These are phyloP conservation scores for Colletotrichum incanum DNA, from an alignment of 2,329 filamentous ascomycete species.

Conservation along the genomic window DNA sequence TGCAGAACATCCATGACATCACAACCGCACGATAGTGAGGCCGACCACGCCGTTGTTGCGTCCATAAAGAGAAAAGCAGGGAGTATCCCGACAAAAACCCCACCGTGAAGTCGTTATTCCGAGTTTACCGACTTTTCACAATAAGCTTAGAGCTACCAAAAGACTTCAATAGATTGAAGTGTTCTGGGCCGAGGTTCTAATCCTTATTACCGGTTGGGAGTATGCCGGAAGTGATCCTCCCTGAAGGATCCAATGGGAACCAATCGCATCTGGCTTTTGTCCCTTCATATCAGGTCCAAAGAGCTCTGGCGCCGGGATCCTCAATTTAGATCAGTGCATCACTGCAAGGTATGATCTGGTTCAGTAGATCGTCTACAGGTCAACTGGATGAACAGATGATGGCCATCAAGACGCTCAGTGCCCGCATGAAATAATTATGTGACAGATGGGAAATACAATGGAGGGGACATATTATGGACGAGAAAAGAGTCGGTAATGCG, in stretches of 20 bases:
- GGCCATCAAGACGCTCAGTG: too few relatives aligned
- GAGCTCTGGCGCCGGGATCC: background rate
- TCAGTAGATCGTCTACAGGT: background rate
- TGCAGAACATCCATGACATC: conserved; percentile 24
- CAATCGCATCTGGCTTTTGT: conserved; percentile 29
- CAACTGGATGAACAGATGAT: background rate
- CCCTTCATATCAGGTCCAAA: conserved; percentile 11
- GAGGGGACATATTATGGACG: background rate
- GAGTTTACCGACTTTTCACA: background rate
- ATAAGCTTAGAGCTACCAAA: conserved; percentile 1
- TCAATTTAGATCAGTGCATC: background rate
- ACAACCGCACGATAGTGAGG: background rate
- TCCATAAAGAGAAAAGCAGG: background rate
- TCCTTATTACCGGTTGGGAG: conserved; percentile 4
- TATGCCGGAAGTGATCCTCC: conserved; percentile 13
- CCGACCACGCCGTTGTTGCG: background rate
- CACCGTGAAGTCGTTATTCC: background rate
- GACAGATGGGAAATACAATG: background rate
- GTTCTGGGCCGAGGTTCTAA: conserved; percentile 4
- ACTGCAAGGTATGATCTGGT: background rate
- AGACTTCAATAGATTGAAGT: background rate
- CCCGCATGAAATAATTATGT: background rate
- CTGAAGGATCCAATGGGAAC: conserved; percentile 10
- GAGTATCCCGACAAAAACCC: background rate
- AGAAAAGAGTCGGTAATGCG: background rate